A percentile compares a stretch with the other conserved stretches of the same genome.
These are phyloP conservation scores for Acacia melanoxylon DNA, from an alignment of 306 rosid species.

Conservation along the genomic window DNA sequence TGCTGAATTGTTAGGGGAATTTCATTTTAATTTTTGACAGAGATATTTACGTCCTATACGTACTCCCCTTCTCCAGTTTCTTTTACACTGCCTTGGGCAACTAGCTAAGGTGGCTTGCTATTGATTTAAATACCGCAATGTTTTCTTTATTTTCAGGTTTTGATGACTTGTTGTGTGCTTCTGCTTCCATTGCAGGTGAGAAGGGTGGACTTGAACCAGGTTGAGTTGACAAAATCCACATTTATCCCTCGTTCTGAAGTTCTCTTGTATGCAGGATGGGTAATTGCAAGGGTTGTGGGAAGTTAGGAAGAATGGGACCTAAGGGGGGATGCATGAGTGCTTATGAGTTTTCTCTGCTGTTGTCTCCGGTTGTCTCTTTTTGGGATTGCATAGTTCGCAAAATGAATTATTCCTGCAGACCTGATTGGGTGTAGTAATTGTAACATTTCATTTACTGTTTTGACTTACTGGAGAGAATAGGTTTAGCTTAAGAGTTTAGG, in stretches of 20 bases:
- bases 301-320: conserved; percentile 77
- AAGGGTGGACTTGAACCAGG: conserved; percentile 60
- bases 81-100: background rate
- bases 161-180: conserved; percentile 22
- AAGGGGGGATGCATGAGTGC: conserved; percentile 68
- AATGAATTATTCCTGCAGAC: conserved; percentile 95
- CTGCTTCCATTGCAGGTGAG: conserved; percentile 47
- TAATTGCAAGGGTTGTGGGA: conserved; percentile 84
- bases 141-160: conserved; percentile 14
- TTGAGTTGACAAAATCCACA: conserved; percentile 24
- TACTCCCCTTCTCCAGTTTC: background rate
- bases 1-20: background rate
- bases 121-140: conserved; percentile 1
- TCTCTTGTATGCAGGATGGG: conserved; percentile 54
- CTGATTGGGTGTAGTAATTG: conserved; percentile 96
- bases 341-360: conserved; percentile 73
- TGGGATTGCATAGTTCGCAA: conserved; percentile 97
- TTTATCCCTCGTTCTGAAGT: conserved; percentile 28
- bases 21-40: background rate
- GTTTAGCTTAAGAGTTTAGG: conserved; percentile 48
- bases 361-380: conserved; percentile 95
- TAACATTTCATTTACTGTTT: conserved; percentile 43
- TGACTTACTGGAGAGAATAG: conserved; percentile 45
- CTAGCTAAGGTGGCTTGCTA: background rate
- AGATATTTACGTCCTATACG: background rate